These are phyloP conservation scores for Aspergillus nidulans DNA, from an alignment of 495 filamentous ascomycete species.

Conservation along the genomic window DNA sequence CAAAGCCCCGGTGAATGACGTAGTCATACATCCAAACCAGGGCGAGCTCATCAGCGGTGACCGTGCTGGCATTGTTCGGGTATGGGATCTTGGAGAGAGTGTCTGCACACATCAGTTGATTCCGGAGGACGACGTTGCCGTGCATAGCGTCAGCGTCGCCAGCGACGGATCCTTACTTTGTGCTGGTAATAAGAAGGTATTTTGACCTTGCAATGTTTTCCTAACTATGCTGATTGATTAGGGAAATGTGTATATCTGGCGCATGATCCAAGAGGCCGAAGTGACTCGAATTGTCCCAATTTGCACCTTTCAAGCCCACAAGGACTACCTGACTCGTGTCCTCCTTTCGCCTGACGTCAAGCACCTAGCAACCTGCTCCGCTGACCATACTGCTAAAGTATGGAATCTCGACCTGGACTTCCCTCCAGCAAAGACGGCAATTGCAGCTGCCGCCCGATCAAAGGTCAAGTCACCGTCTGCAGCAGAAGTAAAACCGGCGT, in stretches of 20 bases:
- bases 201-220: background rate
- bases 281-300: constrained; percentile 85
- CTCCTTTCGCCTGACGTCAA: constrained; percentile 96
- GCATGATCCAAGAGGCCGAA: constrained; percentile 77
- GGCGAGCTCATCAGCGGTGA: constrained; percentile 96
- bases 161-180: constrained; percentile 92
- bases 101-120: constrained; percentile 95
- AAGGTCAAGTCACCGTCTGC: constrained; percentile 18
- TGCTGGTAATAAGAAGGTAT: constrained; percentile 87
- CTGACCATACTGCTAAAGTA: constrained; percentile 96
- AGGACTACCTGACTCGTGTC: constrained; percentile 90
- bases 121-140: constrained; percentile 89
- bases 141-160: constrained; percentile 91
- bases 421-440: constrained; percentile 42
- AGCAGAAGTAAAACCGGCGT: constrained; percentile 17
- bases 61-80: constrained; percentile 82
- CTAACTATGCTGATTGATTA: constrained; percentile 27
- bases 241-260: constrained; percentile 98
- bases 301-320: constrained; percentile 88
- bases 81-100: constrained; percentile 97
- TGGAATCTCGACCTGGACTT: constrained; percentile 74
- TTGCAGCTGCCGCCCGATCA: constrained; percentile 21
- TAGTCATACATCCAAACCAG: constrained; percentile 96
- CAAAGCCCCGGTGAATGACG: constrained; percentile 81
- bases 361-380: constrained; percentile 94